Percentiles rank a stretch among this genome's conserved stretches.
Evolutionary conservation across 1,139 yeast genomes (phyloP).

Genomic region (Kluyveromyces marxianus): DNA sequence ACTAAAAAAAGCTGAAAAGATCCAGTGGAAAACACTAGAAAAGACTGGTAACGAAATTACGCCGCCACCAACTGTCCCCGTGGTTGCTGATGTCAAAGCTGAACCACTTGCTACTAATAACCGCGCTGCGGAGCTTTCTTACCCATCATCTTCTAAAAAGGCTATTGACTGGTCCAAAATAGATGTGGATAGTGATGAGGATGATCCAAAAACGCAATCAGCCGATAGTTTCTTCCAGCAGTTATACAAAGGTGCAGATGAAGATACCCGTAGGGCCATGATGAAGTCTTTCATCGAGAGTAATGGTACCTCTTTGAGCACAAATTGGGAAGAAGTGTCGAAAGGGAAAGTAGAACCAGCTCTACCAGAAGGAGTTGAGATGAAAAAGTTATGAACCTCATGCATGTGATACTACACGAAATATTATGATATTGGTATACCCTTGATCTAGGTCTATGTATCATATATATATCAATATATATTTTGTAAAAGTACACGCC

Average conservation of each 20-base stretch:
- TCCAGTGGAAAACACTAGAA: conserved; percentile 36
- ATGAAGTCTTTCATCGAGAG: conserved; percentile 93
- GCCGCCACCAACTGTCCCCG: not conserved
- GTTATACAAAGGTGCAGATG: conserved; percentile 74
- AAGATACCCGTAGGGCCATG: conserved; percentile 89
- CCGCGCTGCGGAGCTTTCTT: conserved; percentile 28
- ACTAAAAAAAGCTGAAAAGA: conserved; percentile 28
- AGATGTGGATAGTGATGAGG: conserved; percentile 44
- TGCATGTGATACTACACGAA: not conserved
- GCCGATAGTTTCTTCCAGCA: conserved; percentile 70
- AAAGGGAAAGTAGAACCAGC: conserved; percentile 56
- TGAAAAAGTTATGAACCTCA: conserved; percentile 31
- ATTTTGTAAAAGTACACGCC: conserved; percentile 1
- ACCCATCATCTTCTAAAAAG: conserved; percentile 58
- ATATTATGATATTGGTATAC: no score
- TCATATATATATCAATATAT: no score
- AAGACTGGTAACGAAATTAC: conserved; percentile 13
- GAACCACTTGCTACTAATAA: not conserved
- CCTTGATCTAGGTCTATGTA: no score
- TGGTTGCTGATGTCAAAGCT: not conserved
- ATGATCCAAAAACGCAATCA: conserved; percentile 33
- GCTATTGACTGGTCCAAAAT: conserved; percentile 69
- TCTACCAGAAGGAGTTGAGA: conserved; percentile 71
- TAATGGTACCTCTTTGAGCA: conserved; percentile 87
- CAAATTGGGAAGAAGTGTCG: conserved; percentile 90